Evolutionary conservation across 257 asterid genomes (phyloP), one percentile per base, ranked within the genome.

Genomic region (Penstemon davidsonii): DNA sequence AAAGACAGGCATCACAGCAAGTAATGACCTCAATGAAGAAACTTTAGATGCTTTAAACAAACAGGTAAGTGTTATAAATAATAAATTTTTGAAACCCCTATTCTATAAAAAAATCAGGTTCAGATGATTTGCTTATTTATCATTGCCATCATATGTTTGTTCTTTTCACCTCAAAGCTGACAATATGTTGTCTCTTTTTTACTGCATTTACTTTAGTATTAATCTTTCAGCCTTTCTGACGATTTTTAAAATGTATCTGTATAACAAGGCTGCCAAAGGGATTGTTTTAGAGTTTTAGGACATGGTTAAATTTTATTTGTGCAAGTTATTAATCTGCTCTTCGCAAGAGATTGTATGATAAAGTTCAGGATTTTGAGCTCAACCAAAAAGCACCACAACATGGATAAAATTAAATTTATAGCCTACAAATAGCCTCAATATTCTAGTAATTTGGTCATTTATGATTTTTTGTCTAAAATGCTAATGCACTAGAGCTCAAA

Each of bases 1-100:
- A 70, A 88, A 79, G 85, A 93, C 56, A 56, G 63, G 77, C 71
- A 90, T 93, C 64, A 88, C 97, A 4, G 99, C 99, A 46, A 93
- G 99, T 80, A 93, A 93, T 70, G 99, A 93, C 64, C 97, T 93
- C 71, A 90, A 90, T 78, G 99, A 93, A 81, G 99, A 90, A 86
- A 93, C 99, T 39, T 56, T 93, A 71, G 99, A 93, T 83, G 97
- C 94, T 40, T 82, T 93, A 70, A 93, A 93, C 85, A 93, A 93
- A 77, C 99, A 93, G 97, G 99, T 88, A 77, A 73, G 38, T 18
- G 65, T 37, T 76, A 54, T 53, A 36, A 15, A 66, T 39, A 13
- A 37, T 55, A 63, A 25, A 60, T 3, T 5, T 8, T 55, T 62
- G 9, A 2, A 71, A 38, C 55, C 68, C 50, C 5, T 42, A 42